These are phyloP conservation scores for Trametes hirsuta DNA, from an alignment of 1,284 basidiomycete genomes.

Conservation along the genomic window DNA sequence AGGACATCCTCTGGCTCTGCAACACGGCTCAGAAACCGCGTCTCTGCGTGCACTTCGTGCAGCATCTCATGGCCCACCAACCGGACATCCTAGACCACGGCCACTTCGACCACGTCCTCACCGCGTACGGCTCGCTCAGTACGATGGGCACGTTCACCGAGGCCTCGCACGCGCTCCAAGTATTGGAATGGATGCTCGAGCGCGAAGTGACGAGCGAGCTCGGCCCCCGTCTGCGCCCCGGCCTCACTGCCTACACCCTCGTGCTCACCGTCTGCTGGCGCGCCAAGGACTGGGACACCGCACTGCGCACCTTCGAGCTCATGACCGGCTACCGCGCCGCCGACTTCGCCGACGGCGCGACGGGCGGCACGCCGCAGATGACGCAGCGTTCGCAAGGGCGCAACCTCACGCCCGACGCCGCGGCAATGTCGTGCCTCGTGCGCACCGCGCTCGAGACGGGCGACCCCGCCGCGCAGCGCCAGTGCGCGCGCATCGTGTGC, in stretches of 20 bases:
- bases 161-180: slow-evolving; percentile 50
- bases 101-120: slow-evolving; percentile 63
- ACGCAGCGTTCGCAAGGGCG: slow-evolving; percentile 33
- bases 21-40: slow-evolving; percentile 47
- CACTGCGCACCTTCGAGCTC: slow-evolving; percentile 59
- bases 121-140: slow-evolving; percentile 51
- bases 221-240: slow-evolving; percentile 46
- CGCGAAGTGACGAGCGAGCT: slow-evolving; percentile 42
- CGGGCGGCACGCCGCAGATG: slow-evolving; percentile 3
- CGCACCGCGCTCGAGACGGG: slow-evolving; percentile 54
- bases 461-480: slow-evolving; percentile 52
- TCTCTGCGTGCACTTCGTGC: slow-evolving; percentile 56
- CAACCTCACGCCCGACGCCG: slow-evolving; percentile 47
- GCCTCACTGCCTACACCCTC: slow-evolving; percentile 51
- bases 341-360: slow-evolving; percentile 52
- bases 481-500: slow-evolving; percentile 59
- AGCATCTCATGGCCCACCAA: slow-evolving; percentile 52
- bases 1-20: slow-evolving; percentile 59
- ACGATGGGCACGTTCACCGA: slow-evolving; percentile 35
- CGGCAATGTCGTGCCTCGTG: slow-evolving; percentile 55
- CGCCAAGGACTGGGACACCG: slow-evolving; percentile 60
- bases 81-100: slow-evolving; percentile 45
- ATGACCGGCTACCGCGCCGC: slow-evolving; percentile 64
- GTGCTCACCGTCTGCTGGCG: slow-evolving; percentile 64
- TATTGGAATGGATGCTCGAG: slow-evolving; percentile 67